Base-by-base conservation (phyloP, 2,329 filamentous ascomycete genomes). In the Geoglossum cookeanum region DNA sequence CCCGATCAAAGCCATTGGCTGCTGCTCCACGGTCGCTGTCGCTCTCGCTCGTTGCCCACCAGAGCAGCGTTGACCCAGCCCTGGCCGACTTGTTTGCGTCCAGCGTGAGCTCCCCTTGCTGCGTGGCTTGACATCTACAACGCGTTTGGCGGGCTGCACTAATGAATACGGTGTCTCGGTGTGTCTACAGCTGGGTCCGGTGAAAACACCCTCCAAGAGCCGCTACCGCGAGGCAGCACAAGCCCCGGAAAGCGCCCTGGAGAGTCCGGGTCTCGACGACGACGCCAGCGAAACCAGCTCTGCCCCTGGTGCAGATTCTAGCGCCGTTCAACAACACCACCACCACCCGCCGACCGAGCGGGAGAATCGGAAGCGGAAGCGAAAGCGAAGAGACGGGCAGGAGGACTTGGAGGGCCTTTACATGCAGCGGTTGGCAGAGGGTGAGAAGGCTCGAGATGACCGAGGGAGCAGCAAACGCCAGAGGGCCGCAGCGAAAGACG, bases 311-410 rank as follows among this genome's bases (percentile, higher is more conserved):
- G 32, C n/a, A 7, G 54, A 55, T 9, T 44, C 37, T 17, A 54
- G n/a, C 17, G 33, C 32, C 7, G 32, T 55, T 11, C 39, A 13
- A 30, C n/a, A 27, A 9, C 11, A 30, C 1, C 32, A 32, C 35
- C 13, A 39, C n/a, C 13, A 11, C 7, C 7, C 17, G 4, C 15
- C 22, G 29, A 17, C 33, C 13, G 15, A 4, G n/a, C n/a, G 7
- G 22, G 32, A 42, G 48, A 58, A 68, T 51, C 72, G 74, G 59
- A 79, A 79, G 65, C 71, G 77, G 55, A 80, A 80, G 67, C 72
- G 78, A 58, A 72, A 73, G 53, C 68, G 73, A 61, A 71, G 73
- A 37, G 15, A 37, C 37, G 75, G 22, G 22, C 22, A 75, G 8
- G 68, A 73, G 54, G 67, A 71, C 51, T 60, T 74, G 4, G 71